Evolutionary conservation across 148 eudicot species (phyloP), one percentile per base, ranked within the genome.

Genomic region (Diospyros kaki): DNA sequence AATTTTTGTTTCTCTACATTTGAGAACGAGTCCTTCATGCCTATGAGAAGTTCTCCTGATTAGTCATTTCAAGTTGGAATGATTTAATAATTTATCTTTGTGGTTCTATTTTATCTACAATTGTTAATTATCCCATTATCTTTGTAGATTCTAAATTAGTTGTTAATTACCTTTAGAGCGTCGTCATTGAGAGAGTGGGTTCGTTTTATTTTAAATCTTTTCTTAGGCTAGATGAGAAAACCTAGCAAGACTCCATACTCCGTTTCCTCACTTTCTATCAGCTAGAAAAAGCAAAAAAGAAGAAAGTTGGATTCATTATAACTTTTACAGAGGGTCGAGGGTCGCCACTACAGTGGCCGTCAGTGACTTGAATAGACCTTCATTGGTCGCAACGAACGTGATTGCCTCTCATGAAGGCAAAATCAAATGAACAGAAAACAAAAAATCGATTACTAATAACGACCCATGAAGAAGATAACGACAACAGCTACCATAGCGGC

Each of bases 281-380:
- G 99, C 86, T 93, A 67, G 99, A 96, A 69, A 96, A 91, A 68
- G 97, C 99, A 76, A 93, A 93, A 85, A 96, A 89, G 74, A 96
- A 91, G 84, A 98, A 96, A 88, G 99, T 97, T 70, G 99, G 97
- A 39, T 93, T 93, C 79, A 91, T 96, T 75, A 95, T 93, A 72
- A 93, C 97, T 42, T 88, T 91, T 88, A 97, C 98, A 59, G 93
- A 96, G 75, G 28, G 28, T 28, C 28, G 93, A 96, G 75, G 28
- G 28, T 28, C 28, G 28, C 28, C 28, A 28, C 28, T 0, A 28
- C 0, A 28, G 28, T 28, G 28, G 28, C 28, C 28, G 0, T 28
- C 0, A 28, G 28, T 0, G 28, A 28, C 28, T 28, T 0, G 28
- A 28, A 28, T 0, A 0, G 28, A 28, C 0, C 0, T 28, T 28